Conservation (phyloP, 441 rosid genomes). For the Raphanus hybrid region DNA sequence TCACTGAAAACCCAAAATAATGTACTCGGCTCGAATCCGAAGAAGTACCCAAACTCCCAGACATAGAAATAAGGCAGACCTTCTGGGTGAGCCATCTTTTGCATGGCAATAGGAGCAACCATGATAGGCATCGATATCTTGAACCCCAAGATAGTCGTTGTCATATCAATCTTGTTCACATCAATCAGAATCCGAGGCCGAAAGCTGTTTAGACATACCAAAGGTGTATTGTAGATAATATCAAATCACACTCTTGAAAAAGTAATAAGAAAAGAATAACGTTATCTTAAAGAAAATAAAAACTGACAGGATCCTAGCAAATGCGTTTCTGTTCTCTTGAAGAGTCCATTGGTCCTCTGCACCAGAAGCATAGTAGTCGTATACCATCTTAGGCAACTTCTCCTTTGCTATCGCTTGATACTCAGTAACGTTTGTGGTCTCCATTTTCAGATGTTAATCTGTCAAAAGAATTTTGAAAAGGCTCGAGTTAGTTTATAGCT, state of each 20-base stretch:
- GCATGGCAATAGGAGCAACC: conserved; percentile 98
- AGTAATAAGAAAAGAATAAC: conserved; percentile 1
- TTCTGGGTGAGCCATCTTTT: conserved; percentile 99
- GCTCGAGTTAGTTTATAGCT: conserved; percentile 17
- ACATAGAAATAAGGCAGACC: conserved; percentile 47
- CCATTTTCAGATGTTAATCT: conserved; percentile 49
- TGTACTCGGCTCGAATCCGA: not conserved
- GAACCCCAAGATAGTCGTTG: conserved; percentile 86
- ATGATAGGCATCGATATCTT: conserved; percentile 96
- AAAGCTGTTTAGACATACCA: conserved; percentile 55
- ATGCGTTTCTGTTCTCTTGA: conserved; percentile 81
- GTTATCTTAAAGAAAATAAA: not conserved
- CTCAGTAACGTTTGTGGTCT: conserved; percentile 89
- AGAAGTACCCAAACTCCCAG: not conserved
- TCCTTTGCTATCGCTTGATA: conserved; percentile 84
- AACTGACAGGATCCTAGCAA: conserved; percentile 86
- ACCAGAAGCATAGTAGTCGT: conserved; percentile 95
- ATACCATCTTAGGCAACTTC: conserved; percentile 95
- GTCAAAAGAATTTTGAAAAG: conserved; percentile 4
- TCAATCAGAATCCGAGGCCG: conserved; percentile 96
- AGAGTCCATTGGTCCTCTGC: conserved; percentile 98
- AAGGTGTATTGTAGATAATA: conserved; percentile 17
- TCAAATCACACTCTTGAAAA: conserved; percentile 21
- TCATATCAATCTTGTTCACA: conserved; percentile 85
- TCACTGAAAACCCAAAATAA: not conserved